These are phyloP conservation scores for Bromus sterilis DNA, from an alignment of 176 grass and related monocot species.

Conservation along the genomic window DNA sequence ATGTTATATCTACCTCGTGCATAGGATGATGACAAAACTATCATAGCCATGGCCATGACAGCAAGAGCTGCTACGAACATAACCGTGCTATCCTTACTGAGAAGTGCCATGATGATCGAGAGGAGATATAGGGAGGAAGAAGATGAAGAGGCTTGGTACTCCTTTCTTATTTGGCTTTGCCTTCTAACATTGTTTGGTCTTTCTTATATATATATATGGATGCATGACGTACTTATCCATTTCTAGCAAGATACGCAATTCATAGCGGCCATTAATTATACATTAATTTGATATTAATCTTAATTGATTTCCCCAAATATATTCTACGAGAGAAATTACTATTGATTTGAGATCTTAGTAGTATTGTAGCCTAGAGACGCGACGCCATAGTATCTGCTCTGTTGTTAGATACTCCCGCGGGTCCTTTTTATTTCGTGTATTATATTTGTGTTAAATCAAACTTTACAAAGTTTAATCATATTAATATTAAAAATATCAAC, in stretches of 20 bases:
- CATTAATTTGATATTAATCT: neutral
- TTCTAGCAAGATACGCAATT: neutral
- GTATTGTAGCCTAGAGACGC: too few relatives aligned
- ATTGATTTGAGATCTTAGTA: neutral
- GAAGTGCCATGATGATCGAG: neutral
- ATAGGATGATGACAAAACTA: neutral
- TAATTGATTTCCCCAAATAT: too few relatives aligned
- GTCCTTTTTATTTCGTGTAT: too few relatives aligned
- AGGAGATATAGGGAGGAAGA: neutral
- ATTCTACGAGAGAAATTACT: neutral
- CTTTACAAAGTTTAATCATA: too few relatives aligned
- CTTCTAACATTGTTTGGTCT: neutral
- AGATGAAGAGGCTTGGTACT: neutral
- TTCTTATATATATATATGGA: neutral
- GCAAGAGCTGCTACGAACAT: neutral
- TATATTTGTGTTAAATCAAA: too few relatives aligned
- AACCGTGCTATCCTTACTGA: neutral
- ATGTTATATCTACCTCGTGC: neutral
- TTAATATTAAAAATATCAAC: too few relatives aligned
- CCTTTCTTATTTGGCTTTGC: too few relatives aligned
- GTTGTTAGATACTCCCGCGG: too few relatives aligned
- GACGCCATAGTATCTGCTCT: too few relatives aligned
- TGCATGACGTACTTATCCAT: neutral
- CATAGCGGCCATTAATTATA: neutral
- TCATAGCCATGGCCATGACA: neutral